Evolutionary conservation across 805 yeast species (phyloP), one percentile per base, ranked within the genome.

Genomic region (Yamadazyma kitorensis): DNA sequence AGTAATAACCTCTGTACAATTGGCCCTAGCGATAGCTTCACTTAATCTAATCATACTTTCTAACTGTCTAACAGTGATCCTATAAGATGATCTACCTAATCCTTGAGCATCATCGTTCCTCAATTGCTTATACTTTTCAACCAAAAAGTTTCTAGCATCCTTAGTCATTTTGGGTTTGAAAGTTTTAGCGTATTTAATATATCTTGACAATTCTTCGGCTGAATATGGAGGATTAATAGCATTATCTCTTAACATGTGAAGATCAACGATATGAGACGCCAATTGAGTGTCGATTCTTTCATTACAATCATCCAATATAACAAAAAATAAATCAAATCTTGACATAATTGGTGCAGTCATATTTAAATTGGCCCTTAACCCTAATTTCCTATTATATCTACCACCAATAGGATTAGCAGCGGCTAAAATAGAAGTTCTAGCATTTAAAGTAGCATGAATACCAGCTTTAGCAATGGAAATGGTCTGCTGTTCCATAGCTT

Each of bases 401-500:
- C 98, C 98, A n/a, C 88, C 94, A 37, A 93, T 78, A 15, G 98
- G 98, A 58, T 93, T 93, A 1, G 98, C 98, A n/a, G 98, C 98
- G 0, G 98, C 98, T 31, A 93, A 64, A 49, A 93, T 93, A 0
- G 97, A 87, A 0, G 98, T 87, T 53, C 98, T 76, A 1, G 98
- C 98, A 58, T 93, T 93, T 51, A 93, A 68, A 1, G 98, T 93
- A 2, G 98, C 98, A 54, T 93, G 97, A 44, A 93, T 93, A 54
- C 98, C 98, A 1, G 98, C 98, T 59, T 93, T 93, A 8, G 98
- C 97, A 52, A 93, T 93, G 11, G 97, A 89, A 47, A 93, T 93
- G 0, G 98, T 93, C 61, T 93, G 98, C 64, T 93, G 98, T 72
- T 93, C 98, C 98, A 93, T 93, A 16, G 98, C 98, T 67, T 93